Base-by-base conservation (phyloP, 1,139 yeast species). In the Zygosaccharomyces sapae region DNA sequence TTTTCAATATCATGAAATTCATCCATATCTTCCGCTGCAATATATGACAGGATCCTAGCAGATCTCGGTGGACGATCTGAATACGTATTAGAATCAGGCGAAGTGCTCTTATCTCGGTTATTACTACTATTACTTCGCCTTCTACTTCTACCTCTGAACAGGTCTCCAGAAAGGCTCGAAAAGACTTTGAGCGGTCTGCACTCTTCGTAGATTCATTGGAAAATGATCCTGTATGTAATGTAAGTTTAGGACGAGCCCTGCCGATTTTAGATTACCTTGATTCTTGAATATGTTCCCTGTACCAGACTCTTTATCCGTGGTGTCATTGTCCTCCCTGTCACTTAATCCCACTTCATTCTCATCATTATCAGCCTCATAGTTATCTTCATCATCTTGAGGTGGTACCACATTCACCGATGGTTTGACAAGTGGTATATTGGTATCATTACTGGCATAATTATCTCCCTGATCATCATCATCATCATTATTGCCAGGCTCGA, bases 1-100 rank as follows among this genome's bases (percentile, higher is more conserved):
- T 60, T 61, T 46, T 63, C 66, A 31, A 63, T 47, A 47, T 57
- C 60, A 37, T 60, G 54, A 47, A 61, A 63, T 30, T 63, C 68
- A 41, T 60, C 62, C 55, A 63, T 52, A 46, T 63, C 68, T 41
- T 61, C 65, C 2, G 61, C 63, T 19, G 53, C 65, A 22, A 57
- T 52, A 33, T 51, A 55, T 1, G 66, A 58, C 20, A 61, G 43
- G 5, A 61, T 61, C 38, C 54, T 57, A 10, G 62, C 61, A 10
- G 63, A 55, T 35, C 57, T 50, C 4, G 58, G 56, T 5, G 57
- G 53, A 13, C 41, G 44, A 22, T 53, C 55, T 7, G 50, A 36
- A 7, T 47, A 41, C 10, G 45, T 48, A n/a, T 47, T 44, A 7
- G 55, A 50, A 13, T 35, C 41, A n/a, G 42, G 42, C 5, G 58